phyloP scores from a whole-genome alignment of 2,329 filamentous ascomycete genomes.

The Cephalotrichum gorgonifer region DNA sequence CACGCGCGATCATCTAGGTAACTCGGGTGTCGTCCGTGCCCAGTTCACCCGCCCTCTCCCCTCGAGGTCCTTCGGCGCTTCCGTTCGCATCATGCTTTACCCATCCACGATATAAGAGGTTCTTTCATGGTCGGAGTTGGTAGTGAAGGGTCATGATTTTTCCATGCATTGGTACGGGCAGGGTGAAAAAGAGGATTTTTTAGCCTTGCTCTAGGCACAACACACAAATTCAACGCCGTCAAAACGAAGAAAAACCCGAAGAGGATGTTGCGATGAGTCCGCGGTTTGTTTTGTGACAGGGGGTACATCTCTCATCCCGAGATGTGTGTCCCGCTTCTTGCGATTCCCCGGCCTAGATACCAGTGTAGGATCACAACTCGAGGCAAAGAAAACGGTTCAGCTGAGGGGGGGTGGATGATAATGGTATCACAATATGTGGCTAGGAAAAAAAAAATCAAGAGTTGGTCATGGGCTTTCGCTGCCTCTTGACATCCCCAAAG shows the following conservation, averaged over 20 bases:
- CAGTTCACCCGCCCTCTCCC: constrained; percentile 96
- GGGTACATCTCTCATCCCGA: background rate
- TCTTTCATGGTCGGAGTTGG: constrained; percentile 45
- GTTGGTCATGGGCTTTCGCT: background rate
- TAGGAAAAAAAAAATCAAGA: background rate
- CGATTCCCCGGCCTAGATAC: background rate
- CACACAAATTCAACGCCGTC: constrained; percentile 41
- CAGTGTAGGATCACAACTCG: constrained; percentile 1
- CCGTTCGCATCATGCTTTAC: constrained; percentile 95
- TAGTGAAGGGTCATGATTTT: constrained; percentile 52
- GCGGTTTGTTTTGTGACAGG: background rate
- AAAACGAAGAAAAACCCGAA: constrained; percentile 17
- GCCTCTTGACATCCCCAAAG: background rate
- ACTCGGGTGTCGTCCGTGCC: constrained; percentile 95
- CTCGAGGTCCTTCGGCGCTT: constrained; percentile 91
- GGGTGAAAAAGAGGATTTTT: constrained; percentile 35
- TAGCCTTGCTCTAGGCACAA: constrained; percentile 40
- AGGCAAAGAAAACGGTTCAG: background rate
- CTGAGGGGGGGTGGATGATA: background rate
- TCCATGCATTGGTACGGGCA: constrained; percentile 50
- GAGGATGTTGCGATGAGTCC: constrained; percentile 2
- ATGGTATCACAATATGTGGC: background rate
- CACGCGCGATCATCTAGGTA: constrained; percentile 50
- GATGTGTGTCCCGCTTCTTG: background rate
- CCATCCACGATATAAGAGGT: constrained; percentile 85